A percentile compares a stretch with the other conserved stretches of the same genome.
These are phyloP conservation scores for Vicia sativa DNA, from an alignment of 306 rosid genomes.

Conservation along the genomic window DNA sequence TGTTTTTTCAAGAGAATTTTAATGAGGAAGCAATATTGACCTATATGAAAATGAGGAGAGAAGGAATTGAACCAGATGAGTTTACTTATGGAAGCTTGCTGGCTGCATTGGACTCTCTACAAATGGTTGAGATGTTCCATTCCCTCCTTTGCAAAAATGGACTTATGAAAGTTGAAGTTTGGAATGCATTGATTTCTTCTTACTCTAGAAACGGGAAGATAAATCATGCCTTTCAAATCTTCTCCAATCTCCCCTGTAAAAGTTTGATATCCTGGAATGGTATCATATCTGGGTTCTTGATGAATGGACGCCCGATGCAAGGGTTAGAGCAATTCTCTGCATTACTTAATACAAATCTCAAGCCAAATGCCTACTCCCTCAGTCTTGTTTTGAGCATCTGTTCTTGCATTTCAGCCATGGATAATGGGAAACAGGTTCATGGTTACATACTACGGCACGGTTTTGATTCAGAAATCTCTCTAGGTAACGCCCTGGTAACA, in stretches of 20 bases:
- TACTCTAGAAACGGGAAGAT: conserved; percentile 58
- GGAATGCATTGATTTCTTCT: conserved; percentile 70
- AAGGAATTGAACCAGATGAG: conserved; percentile 60
- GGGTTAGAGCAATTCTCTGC: conserved; percentile 59
- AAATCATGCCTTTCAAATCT: conserved; percentile 52
- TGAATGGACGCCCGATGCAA: conserved; percentile 54
- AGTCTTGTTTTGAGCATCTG: conserved; percentile 69
- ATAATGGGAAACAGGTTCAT: conserved; percentile 72
- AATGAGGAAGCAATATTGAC: conserved; percentile 48
- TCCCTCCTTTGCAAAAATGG: conserved; percentile 60
- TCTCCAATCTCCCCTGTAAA: conserved; percentile 46
- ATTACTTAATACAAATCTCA: conserved; percentile 52
- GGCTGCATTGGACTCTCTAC: conserved; percentile 48
- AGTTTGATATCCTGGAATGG: conserved; percentile 77
- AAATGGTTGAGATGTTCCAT: conserved; percentile 57
- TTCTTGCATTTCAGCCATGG: conserved; percentile 61
- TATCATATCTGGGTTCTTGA: conserved; percentile 61
- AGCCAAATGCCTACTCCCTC: conserved; percentile 63
- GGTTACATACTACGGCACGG: conserved; percentile 55
- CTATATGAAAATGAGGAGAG: conserved; percentile 61
- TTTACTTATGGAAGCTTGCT: conserved; percentile 76
- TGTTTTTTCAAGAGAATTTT: conserved; percentile 52
- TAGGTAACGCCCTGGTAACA: conserved; percentile 65
- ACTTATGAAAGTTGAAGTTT: conserved; percentile 51
- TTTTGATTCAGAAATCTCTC: conserved; percentile 48